Base-by-base conservation (phyloP, 192 early-diverging fungal genomes). In the Cetraspora pellucida region DNA sequence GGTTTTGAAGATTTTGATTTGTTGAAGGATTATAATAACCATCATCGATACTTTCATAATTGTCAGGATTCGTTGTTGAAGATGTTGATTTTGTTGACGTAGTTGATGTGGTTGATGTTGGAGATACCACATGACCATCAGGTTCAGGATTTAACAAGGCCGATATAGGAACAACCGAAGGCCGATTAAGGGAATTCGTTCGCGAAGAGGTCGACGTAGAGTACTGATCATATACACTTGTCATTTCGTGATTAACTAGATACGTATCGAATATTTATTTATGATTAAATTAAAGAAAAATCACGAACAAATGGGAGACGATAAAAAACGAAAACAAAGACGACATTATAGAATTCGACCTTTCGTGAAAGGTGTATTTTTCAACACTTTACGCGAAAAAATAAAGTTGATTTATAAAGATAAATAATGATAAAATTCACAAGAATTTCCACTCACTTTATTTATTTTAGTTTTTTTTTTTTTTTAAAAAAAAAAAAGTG, bases 141-240 rank as follows among this genome's bases (percentile, higher is more conserved):
- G 70, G n/a, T 37, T 61, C 60, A 30, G 74, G 45, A 31, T 75
- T 75, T 16, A 75, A 55, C 30, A 75, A 64, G 30, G 74, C 25
- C 13, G 44, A 64, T 47, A 75, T 64, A 28, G 74, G 59, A 21
- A 74, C 47, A 27, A 6, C 21, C 28, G 72, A 75, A 23, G 74
- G 16, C 45, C 60, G 9, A 45, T 23, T 58, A 64, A 59, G 16
- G n/a, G 28, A 16, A 52, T 50, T 28, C 17, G 45, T 50, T 49
- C 46, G 17, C 5, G 19, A 10, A n/a, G 50, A 52, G 14, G 19
- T 52, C 13, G 50, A 52, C 2, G 50, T 19, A 52, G 50, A 52
- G 19, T 19, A 52, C 14, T 52, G 50, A 52, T 52, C 50, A 52
- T 52, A 52, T 19, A 52, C 50, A 13, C 19, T 52, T 52, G 50